phyloP scores from a whole-genome alignment of 495 filamentous ascomycete genomes.

The Neurospora sp. region DNA sequence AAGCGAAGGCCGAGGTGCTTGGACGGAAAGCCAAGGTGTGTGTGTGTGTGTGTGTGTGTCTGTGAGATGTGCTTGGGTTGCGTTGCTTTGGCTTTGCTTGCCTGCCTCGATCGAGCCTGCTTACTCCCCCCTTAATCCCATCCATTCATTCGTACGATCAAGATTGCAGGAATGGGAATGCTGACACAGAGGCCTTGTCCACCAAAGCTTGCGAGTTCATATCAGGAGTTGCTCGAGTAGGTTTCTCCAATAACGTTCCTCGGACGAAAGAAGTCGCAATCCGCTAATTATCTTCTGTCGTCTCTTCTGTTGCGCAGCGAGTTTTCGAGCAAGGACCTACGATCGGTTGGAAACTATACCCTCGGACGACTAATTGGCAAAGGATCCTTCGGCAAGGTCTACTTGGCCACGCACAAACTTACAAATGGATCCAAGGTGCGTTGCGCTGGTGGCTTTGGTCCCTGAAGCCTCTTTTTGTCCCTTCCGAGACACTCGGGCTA shows the following conservation, averaged over 20 bases:
- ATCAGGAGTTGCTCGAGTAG: conserved; percentile 91
- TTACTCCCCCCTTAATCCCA: not conserved
- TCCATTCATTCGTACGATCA: not conserved
- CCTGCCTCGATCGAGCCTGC: not conserved
- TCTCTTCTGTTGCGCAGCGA: conserved; percentile 48
- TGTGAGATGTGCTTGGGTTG: not conserved
- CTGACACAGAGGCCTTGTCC: conserved; percentile 16
- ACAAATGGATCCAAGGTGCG: conserved; percentile 96
- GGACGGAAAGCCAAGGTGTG: conserved; percentile 88
- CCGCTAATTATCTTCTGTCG: not conserved
- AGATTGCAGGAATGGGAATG: conserved; percentile 2
- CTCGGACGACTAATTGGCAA: conserved; percentile 89
- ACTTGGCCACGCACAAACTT: conserved; percentile 91
- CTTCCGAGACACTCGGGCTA: not conserved
- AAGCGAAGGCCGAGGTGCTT: conserved; percentile 77
- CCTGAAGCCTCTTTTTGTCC: not conserved
- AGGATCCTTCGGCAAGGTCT: conserved; percentile 96
- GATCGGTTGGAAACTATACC: conserved; percentile 87
- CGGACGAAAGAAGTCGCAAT: not conserved
- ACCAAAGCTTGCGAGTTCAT: conserved; percentile 81
- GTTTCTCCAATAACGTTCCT: conserved; percentile 18
- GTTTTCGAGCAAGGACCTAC: conserved; percentile 85
- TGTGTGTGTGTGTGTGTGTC: conserved; percentile 6
- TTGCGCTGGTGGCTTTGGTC: not conserved
- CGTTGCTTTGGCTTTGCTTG: conserved; percentile 1